Evolutionary conservation across 306 rosid species (phyloP), one percentile per base, ranked within the genome.

Genomic region (Delonix regia): DNA sequence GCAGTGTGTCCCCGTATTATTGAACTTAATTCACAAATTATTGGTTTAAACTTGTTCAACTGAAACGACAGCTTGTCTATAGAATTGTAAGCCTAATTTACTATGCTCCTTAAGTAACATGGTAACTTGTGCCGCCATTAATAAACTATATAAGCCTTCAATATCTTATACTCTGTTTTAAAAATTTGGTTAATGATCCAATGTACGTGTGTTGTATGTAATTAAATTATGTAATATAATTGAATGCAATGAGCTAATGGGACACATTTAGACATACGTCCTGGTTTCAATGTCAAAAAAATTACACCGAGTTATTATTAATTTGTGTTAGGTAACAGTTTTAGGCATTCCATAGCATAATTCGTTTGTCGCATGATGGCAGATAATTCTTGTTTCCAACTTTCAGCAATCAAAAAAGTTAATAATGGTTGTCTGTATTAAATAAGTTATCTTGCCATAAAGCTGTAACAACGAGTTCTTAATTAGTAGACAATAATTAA

Each of bases 1-100:
- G 79, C 69, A 53, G 52, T 24, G 47, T 85, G 86, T 81, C 79
- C 76, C 86, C 69, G 56, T 57, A 24, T 56, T 56, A 56, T 56
- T 56, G 63, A 22, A 56, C 34, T 56, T 5, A 57, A 11, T 27
- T 11, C 64, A 25, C 36, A 25, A 45, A 69, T 68, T 67, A 67
- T 73, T 81, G 71, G 59, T 5, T 71, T 64, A 41, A 42, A 41
- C 53, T 70, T 21, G 2, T 41, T 60, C 1, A 64, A 21, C 75
- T 52, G 62, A 49, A 27, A 27, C 48, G n/a, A 19, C n/a, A n/a
- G n/a, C 61, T 67, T 39, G 49, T 19, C 36, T 36, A 48, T 22
- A 22, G 10, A 24, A 12, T 12, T 45, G 15, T 0, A 14, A 57
- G 33, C 64, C 64, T 57, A 2, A 22, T 13, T 57, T 57, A 57